Evolutionary conservation across 129 eudicot genomes (phyloP).

Genomic region (Dittrichia graveolens): DNA sequence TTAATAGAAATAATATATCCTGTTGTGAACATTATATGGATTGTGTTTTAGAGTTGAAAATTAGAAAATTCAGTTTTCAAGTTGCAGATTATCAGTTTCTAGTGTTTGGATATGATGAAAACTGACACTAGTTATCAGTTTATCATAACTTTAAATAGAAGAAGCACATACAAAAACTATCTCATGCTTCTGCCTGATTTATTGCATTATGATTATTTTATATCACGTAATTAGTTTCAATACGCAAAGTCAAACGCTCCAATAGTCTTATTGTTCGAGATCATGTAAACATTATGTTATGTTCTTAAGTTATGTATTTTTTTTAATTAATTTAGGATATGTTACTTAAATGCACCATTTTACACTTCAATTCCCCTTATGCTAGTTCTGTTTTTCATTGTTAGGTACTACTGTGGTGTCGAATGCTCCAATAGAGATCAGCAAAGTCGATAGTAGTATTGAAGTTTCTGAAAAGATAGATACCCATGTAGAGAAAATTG

Average conservation of each 20-base stretch:
- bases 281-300: neutral
- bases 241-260: slow-evolving; percentile 9
- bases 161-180: neutral
- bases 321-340: neutral
- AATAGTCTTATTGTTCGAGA: neutral
- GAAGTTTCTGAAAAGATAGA: slow-evolving; percentile 13
- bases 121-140: neutral
- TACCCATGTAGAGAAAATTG: slow-evolving; percentile 26
- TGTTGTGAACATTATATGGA: no score
- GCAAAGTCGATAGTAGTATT: slow-evolving; percentile 4
- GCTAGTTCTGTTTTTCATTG: slow-evolving; percentile 3
- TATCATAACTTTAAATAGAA: neutral
- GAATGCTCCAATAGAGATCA: slow-evolving; percentile 26
- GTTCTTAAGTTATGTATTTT: neutral
- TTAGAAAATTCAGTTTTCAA: no score
- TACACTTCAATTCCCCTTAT: slow-evolving; percentile 5
- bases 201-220: neutral
- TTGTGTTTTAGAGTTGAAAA: no score
- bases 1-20: neutral
- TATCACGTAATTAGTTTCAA: neutral
- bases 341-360: neutral
- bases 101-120: neutral
- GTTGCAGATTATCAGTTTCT: neutral
- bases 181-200: neutral
- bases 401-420: slow-evolving; percentile 33